Evolutionary conservation across 2,329 filamentous ascomycete species (phyloP), one percentile per base, ranked within the genome.

Genomic region (Aureobasidium sp.): DNA sequence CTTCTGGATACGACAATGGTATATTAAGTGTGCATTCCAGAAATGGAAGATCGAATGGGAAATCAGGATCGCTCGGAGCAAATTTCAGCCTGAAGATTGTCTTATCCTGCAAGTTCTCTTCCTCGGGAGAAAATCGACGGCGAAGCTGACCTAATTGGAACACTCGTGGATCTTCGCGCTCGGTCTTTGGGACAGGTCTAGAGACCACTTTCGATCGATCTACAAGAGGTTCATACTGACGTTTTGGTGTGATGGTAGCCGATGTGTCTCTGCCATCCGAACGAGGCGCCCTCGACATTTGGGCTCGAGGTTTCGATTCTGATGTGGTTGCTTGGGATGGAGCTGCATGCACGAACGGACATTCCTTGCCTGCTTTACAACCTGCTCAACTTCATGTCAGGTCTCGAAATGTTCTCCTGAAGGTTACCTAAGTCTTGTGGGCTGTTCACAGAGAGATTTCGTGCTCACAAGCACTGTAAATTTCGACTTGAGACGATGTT

Each of bases 51-150:
- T 90, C 85, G 66, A 88, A 91, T 1, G 88, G 85, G 62, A 93
- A 91, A 63, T 93, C 88, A 0, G 88, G 88, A 64, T 93, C 88
- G 5, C 87, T 89, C 4, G 88, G 88, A 11, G 70, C 71, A 57
- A 93, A 70, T 48, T 74, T 79, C 67, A 91, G 87, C 8, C 73
- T 69, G 34, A 90, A 68, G 14, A 78, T 75, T 0, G 79, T 80
- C 3, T 74, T 74, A 44, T 78, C 75, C 56, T 77, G 62, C 56
- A 69, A 66, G 27, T 68, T 64, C 39, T 64, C 66, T 58, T 79
- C 74, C 42, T 69, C 66, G 11, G 78, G 77, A 51, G 68, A 69
- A 66, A 81, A 91, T 29, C 88, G 79, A 58, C 80, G 79, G 61
- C 80, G 77, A 56, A 91, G 70, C 71, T 93, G 88, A 56, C 79